A percentile compares a stretch with the other conserved stretches of the same genome.
Conservation (phyloP, 2,329 filamentous ascomycete genomes). For the Penicillium sp. region DNA sequence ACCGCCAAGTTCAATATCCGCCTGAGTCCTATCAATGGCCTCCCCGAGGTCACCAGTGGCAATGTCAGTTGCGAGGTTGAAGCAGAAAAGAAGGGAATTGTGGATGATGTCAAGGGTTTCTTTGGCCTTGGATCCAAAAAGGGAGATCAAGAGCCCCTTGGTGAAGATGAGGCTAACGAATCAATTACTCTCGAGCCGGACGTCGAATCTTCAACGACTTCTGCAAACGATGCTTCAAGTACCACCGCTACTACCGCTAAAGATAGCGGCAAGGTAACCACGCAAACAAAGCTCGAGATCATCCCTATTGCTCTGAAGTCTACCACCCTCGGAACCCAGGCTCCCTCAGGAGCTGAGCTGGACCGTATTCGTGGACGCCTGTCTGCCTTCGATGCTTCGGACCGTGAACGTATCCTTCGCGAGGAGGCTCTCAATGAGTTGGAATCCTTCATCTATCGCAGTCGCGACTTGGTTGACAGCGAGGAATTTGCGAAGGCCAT, state of each 20-base stretch:
- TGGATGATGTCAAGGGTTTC: conserved; percentile 93
- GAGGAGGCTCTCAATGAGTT: conserved; percentile 91
- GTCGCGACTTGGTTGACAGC: conserved; percentile 79
- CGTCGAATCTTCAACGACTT: conserved; percentile 50
- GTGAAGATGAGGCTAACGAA: conserved; percentile 60
- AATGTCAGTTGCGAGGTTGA: conserved; percentile 85
- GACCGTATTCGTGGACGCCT: conserved; percentile 71
- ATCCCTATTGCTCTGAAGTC: conserved; percentile 58
- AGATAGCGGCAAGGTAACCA: conserved; percentile 44
- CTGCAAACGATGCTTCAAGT: conserved; percentile 53
- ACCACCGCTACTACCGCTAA: conserved; percentile 53
- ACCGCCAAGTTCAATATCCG: conserved; percentile 78
- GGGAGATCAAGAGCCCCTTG: conserved; percentile 73
- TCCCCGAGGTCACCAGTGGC: conserved; percentile 78
- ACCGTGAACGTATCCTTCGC: conserved; percentile 73
- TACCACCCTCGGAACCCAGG: conserved; percentile 49
- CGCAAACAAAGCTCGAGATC: conserved; percentile 54
- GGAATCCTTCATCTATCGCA: conserved; percentile 90
- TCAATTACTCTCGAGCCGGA: conserved; percentile 53
- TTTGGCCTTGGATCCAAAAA: conserved; percentile 95
- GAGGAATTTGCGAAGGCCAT: conserved; percentile 74
- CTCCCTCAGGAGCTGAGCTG: conserved; percentile 40
- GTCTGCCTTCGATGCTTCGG: conserved; percentile 82
- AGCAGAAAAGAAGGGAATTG: conserved; percentile 75
- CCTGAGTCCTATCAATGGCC: conserved; percentile 72